A percentile compares a stretch with the other conserved stretches of the same genome.
Evolutionary conservation across 192 early-diverging fungal genomes (phyloP).

Genomic region (Coemansia sp.): DNA sequence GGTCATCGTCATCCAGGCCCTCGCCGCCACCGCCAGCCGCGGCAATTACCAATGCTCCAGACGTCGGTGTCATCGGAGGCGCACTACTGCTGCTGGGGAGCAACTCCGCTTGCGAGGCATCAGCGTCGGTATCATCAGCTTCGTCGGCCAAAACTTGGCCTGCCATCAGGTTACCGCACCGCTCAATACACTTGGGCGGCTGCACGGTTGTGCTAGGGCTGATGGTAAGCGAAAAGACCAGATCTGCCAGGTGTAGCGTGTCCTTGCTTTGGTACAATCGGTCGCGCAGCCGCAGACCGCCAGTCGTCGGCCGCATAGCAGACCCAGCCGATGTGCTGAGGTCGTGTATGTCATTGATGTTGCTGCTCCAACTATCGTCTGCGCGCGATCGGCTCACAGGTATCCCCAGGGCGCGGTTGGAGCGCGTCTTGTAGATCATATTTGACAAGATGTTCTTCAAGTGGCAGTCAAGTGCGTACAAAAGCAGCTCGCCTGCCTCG

Average conservation of each 20-base stretch:
- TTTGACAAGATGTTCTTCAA: conserved; percentile 71
- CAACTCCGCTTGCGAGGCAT: conserved; percentile 20
- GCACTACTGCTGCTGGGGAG: conserved; percentile 7
- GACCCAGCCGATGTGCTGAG: no score
- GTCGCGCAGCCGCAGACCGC: conserved; percentile 50
- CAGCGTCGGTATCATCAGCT: conserved; percentile 17
- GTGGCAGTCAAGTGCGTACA: conserved; percentile 73
- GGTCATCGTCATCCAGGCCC: conserved; percentile 27
- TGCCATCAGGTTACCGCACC: conserved; percentile 60
- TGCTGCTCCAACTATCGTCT: not conserved
- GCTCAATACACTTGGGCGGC: conserved; percentile 65
- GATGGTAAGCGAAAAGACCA: conserved; percentile 67
- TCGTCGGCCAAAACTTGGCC: conserved; percentile 56
- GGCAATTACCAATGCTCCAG: not conserved
- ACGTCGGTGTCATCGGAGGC: not conserved
- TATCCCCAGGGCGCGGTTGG: conserved; percentile 66
- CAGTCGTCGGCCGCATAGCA: conserved; percentile 28
- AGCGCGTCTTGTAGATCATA: conserved; percentile 67
- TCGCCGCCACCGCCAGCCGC: conserved; percentile 7
- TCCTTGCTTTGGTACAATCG: conserved; percentile 51
- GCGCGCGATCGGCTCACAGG: conserved; percentile 25
- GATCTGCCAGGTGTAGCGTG: conserved; percentile 60
- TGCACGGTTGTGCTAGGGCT: conserved; percentile 71
- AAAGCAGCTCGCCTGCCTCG: conserved; percentile 65
- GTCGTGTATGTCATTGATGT: not conserved